Percentiles rank a stretch among this genome's conserved stretches.
Evolutionary conservation across 2,329 filamentous ascomycete species (phyloP).

Genomic region (Passalora sequoiae): DNA sequence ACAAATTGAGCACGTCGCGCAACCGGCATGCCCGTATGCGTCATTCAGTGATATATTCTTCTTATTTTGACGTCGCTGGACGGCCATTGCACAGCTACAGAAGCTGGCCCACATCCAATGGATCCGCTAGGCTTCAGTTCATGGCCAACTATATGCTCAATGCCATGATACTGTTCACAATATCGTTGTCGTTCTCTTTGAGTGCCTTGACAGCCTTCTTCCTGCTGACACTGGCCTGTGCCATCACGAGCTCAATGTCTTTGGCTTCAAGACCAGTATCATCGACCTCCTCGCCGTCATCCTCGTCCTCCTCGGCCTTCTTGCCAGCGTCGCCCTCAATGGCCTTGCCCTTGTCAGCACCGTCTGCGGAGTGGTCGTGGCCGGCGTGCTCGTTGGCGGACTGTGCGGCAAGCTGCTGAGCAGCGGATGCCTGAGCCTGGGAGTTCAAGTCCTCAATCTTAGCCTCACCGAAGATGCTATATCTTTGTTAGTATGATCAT

Average conservation of each 20-base stretch:
- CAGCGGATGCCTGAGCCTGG: slow-evolving; percentile 90
- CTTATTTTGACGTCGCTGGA: too few relatives aligned
- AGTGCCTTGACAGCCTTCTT: slow-evolving; percentile 99
- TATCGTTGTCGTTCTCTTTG: slow-evolving; percentile 99
- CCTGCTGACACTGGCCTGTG: slow-evolving; percentile 85
- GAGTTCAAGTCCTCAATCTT: slow-evolving; percentile 99
- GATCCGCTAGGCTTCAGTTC: too few relatives aligned
- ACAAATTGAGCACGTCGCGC: too few relatives aligned
- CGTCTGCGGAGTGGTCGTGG: slow-evolving; percentile 72
- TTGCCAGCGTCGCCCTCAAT: slow-evolving; percentile 57
- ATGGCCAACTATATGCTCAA: slow-evolving; percentile 52
- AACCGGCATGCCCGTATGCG: too few relatives aligned
- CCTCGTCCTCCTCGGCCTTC: slow-evolving; percentile 66
- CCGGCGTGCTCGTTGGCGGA: slow-evolving; percentile 59
- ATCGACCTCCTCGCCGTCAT: slow-evolving; percentile 93
- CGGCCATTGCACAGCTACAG: too few relatives aligned
- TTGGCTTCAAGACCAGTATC: slow-evolving; percentile 93
- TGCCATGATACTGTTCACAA: slow-evolving; percentile 99
- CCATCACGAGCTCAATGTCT: slow-evolving; percentile 99
- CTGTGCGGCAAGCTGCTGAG: slow-evolving; percentile 83
- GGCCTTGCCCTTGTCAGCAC: slow-evolving; percentile 70
- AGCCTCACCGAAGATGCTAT: slow-evolving; percentile 96
- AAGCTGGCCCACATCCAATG: too few relatives aligned
- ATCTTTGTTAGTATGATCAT: slow-evolving; percentile 7
- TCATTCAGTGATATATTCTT: too few relatives aligned